Evolutionary conservation across 139 green algal genomes (phyloP).

Genomic region (Tetradesmus lagerheimii): DNA sequence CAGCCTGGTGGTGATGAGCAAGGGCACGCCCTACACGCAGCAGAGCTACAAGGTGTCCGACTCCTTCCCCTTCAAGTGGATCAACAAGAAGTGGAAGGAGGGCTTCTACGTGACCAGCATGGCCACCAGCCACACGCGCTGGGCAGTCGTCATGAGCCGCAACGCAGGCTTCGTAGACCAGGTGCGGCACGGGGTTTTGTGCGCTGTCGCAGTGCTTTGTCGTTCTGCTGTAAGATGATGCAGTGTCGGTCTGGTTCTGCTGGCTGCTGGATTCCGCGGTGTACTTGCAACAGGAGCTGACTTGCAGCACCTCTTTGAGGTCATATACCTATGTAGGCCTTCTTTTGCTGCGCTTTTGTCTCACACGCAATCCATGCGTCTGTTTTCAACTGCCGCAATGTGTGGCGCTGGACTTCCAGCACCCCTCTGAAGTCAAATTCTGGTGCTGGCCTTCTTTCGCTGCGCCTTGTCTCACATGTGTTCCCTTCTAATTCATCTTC

Average conservation of each 20-base stretch:
- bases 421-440: constrained; percentile 89
- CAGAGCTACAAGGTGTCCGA: constrained; percentile 99
- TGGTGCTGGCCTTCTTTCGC: no score
- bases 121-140: constrained; percentile 93
- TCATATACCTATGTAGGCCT: constrained; percentile 68
- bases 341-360: no score
- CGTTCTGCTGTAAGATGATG: no score
- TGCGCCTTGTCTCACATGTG: no score
- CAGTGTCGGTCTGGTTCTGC: no score
- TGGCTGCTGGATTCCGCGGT: no score
- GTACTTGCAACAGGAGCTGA: no score
- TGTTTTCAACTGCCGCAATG: constrained; percentile 66
- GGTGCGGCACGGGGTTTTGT: no score
- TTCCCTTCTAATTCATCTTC: no score
- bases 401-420: constrained; percentile 99
- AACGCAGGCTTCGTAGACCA: constrained; percentile 98
- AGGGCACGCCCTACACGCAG: constrained; percentile 98
- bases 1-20: constrained; percentile 94
- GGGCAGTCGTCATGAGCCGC: constrained; percentile 99
- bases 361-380: no score
- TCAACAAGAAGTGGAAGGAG: constrained; percentile 99
- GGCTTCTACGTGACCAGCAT: constrained; percentile 99
- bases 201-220: neutral
- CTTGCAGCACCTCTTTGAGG: constrained; percentile 98
- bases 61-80: constrained; percentile 99